These are phyloP conservation scores for Aspergillus novofumigatus DNA, from an alignment of 2,329 filamentous ascomycete genomes.

Conservation along the genomic window DNA sequence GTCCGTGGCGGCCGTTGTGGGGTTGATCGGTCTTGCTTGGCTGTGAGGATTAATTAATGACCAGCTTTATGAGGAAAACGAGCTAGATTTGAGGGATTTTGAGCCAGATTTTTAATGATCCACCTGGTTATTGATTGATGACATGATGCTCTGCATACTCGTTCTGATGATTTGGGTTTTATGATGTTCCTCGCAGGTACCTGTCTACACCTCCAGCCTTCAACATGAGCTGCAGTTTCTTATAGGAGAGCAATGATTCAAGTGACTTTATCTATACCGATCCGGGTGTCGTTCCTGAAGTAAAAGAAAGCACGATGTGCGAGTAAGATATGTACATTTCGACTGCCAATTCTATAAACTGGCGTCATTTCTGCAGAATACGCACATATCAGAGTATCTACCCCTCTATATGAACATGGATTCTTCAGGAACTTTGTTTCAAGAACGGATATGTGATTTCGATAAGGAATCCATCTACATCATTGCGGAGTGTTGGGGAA, in stretches of 20 bases:
- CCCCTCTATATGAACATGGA: too few relatives aligned
- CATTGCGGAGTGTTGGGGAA: background rate
- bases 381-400: background rate
- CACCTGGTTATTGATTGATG: background rate
- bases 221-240: background rate
- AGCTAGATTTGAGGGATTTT: background rate
- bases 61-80: background rate
- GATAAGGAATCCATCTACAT: background rate
- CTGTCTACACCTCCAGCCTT: background rate
- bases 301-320: background rate
- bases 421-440: background rate
- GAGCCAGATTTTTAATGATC: background rate
- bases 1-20: conserved; percentile 19
- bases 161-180: background rate
- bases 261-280: background rate
- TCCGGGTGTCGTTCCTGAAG: background rate
- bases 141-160: background rate
- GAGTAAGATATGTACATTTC: background rate
- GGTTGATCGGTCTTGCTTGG: conserved; percentile 23
- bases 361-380: background rate
- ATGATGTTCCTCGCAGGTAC: background rate
- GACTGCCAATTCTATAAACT: background rate
- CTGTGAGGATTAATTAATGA: conserved; percentile 10
- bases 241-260: background rate
- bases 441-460: background rate